Percentiles rank a stretch among this genome's conserved stretches.
These are phyloP conservation scores for Leccinum griseonigrum DNA, from an alignment of 1,284 basidiomycete species.

Conservation along the genomic window DNA sequence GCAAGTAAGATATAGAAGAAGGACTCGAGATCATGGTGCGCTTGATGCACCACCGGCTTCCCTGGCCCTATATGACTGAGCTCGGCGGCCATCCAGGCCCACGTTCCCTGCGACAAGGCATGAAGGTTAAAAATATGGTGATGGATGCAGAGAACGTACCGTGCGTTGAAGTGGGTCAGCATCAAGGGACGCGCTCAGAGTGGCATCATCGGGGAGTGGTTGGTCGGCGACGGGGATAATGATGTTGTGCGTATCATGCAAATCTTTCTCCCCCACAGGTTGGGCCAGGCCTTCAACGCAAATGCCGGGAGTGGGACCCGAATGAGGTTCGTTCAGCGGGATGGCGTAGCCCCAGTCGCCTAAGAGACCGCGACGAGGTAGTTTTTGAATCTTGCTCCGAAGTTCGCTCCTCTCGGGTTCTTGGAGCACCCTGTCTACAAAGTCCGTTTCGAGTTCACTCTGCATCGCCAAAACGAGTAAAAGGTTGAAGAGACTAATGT, in stretches of 20 bases:
- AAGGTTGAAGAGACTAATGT: slow-evolving; percentile 11
- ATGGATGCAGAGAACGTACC: not conserved
- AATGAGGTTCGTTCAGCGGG: not conserved
- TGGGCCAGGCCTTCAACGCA: not conserved
- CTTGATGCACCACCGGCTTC: not conserved
- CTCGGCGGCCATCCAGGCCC: slow-evolving; percentile 12
- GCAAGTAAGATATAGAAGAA: slow-evolving; percentile 11
- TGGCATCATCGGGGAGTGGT: not conserved
- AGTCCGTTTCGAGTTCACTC: not conserved
- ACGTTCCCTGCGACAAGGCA: slow-evolving; percentile 1
- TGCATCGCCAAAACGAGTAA: not conserved
- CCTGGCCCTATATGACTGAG: slow-evolving; percentile 3
- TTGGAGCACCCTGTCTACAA: not conserved
- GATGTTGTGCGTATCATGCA: not conserved
- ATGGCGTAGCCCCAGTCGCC: slow-evolving; percentile 5
- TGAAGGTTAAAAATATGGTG: not conserved
- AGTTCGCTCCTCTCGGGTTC: not conserved
- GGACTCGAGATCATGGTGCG: slow-evolving; percentile 6
- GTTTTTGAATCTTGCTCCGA: not conserved
- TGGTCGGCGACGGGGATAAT: not conserved
- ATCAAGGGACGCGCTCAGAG: not conserved
- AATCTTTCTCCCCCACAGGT: not conserved
- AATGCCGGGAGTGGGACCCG: not conserved
- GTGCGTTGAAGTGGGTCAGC: not conserved
- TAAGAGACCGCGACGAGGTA: not conserved